Conservation (phyloP, 305 asterid species). For the Rubia peregrina region DNA sequence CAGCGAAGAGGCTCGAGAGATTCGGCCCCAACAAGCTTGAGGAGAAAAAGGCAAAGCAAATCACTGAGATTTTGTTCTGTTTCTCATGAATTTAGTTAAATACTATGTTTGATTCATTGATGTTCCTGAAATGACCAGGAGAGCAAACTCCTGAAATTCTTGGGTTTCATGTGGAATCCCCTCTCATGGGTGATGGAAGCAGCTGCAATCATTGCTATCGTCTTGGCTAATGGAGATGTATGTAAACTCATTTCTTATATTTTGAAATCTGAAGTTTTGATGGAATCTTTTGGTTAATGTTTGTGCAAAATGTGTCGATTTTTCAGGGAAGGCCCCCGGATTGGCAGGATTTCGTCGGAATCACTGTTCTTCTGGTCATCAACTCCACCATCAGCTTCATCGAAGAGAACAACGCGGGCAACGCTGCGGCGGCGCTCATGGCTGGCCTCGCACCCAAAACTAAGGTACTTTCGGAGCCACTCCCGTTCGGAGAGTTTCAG, state of each 20-base stretch:
- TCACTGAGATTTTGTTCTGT: not conserved
- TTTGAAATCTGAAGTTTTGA: too few relatives aligned
- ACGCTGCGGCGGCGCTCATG: slow-evolving; percentile 84
- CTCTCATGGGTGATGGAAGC: slow-evolving; percentile 74
- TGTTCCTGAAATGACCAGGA: slow-evolving; percentile 36
- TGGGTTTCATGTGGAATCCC: slow-evolving; percentile 80
- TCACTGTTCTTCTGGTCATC: slow-evolving; percentile 48
- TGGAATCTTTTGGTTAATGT: not conserved
- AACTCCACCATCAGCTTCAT: slow-evolving; percentile 82
- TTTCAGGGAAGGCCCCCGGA: slow-evolving; percentile 78
- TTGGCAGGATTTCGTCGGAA: slow-evolving; percentile 85
- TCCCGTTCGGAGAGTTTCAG: too few relatives aligned
- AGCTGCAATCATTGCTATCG: slow-evolving; percentile 65
- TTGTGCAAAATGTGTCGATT: slow-evolving; percentile 12
- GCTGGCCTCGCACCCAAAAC: slow-evolving; percentile 92
- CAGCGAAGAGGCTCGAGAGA: slow-evolving; percentile 44
- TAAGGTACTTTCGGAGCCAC: slow-evolving; percentile 29
- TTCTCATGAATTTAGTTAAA: not conserved
- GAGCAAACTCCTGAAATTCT: slow-evolving; percentile 50
- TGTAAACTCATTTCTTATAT: too few relatives aligned
- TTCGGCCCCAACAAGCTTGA: slow-evolving; percentile 88
- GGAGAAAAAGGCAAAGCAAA: slow-evolving; percentile 48
- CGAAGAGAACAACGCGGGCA: slow-evolving; percentile 91
- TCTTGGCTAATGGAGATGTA: slow-evolving; percentile 70
- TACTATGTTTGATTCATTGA: not conserved